phyloP scores from a whole-genome alignment of 2,329 filamentous ascomycete species.

The Aspergillus fumigatus region DNA sequence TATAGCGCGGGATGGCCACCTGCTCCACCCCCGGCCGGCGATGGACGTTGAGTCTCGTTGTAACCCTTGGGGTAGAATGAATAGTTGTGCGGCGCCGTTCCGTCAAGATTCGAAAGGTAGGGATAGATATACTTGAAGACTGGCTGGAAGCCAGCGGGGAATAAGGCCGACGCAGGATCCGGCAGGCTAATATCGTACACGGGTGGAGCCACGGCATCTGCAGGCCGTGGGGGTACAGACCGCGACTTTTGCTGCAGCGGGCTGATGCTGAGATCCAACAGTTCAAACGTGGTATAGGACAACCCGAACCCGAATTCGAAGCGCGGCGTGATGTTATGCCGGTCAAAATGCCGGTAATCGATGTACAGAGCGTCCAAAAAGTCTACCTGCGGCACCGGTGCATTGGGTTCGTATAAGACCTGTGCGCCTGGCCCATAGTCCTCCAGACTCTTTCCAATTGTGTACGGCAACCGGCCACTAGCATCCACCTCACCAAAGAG shows the following conservation, averaged over 20 bases:
- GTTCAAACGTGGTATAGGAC: constrained; percentile 70
- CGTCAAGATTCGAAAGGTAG: constrained; percentile 54
- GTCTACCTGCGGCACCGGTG: constrained; percentile 70
- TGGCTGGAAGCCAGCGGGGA: constrained; percentile 56
- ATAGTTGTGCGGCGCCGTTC: constrained; percentile 42
- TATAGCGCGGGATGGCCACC: constrained; percentile 46
- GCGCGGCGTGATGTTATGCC: constrained; percentile 65
- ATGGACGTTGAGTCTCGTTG: constrained; percentile 46
- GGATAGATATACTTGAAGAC: constrained; percentile 70
- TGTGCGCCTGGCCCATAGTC: constrained; percentile 73
- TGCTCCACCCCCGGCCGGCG: constrained; percentile 64
- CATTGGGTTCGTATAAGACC: constrained; percentile 66
- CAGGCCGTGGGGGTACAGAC: constrained; percentile 41
- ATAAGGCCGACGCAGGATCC: constrained; percentile 53
- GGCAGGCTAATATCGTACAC: constrained; percentile 54
- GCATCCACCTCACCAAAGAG: constrained; percentile 74
- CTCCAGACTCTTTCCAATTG: constrained; percentile 66
- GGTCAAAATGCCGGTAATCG: constrained; percentile 88
- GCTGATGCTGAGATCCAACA: constrained; percentile 51
- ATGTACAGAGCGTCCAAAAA: constrained; percentile 80
- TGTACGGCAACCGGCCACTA: constrained; percentile 82
- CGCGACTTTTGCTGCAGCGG: constrained; percentile 46
- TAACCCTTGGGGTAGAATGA: constrained; percentile 54
- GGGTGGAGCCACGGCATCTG: constrained; percentile 45
- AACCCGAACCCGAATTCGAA: constrained; percentile 86